Base-by-base conservation (phyloP, 805 yeast genomes). In the Kuraishia ogatae region DNA sequence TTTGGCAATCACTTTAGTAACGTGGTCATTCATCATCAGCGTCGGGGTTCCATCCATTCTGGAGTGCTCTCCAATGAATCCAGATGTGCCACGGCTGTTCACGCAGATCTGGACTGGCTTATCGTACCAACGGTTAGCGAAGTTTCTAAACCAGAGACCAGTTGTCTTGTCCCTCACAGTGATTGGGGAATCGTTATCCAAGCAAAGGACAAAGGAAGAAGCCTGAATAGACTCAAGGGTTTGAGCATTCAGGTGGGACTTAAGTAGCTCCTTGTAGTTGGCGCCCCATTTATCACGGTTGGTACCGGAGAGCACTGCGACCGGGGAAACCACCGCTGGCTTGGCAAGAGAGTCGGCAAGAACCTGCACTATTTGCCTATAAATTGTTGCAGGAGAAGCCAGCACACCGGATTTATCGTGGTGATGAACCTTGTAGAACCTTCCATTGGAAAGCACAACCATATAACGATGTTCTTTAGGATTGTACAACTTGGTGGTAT, bases 31-130 rank as follows among this genome's bases (percentile, higher is more conserved):
- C 73, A 93, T 74, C 60, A 90, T 84, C 64, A 89, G 82, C 29
- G 97, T 93, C 66, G 97, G 96, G 10, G 97, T 89, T 59, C 98
- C 99, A 71, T 93, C 99, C 98, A 93, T 93, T 76, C 83, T 87
- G 22, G 97, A 90, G 75, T 93, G 99, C 75, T 93, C 99, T 59
- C 96, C 97, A 66, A 91, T 72, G 74, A 92, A 93, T 0, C 97
- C 98, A 7, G 97, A 89, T 59, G 83, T 78, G 57, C 94, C 97
- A 70, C 90, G 91, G 59, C 82, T 84, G 57, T 87, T 75, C 54
- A 93, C 83, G 62, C 91, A 80, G 68, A 89, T 84, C 75, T 93
- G 94, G 57, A 88, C 74, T 2, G 97, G 93, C 76, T 93, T 93
- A 76, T 93, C 98, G 69, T 80, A 93, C 76, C 80, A 93, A 64